phyloP scores from a whole-genome alignment of 495 filamentous ascomycete genomes.

The Glarea lozoyensis region DNA sequence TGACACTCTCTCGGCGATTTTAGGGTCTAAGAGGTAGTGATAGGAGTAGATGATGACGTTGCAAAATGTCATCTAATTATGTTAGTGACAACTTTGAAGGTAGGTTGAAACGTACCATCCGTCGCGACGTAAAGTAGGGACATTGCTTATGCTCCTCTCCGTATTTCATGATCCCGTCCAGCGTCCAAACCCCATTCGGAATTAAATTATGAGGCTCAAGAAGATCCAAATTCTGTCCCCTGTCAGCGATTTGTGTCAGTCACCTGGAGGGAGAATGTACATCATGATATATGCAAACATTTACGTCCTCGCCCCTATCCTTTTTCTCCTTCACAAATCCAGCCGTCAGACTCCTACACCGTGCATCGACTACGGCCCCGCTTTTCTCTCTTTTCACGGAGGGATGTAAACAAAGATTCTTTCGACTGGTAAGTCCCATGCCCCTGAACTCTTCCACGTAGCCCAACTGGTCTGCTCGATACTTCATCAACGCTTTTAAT shows the following conservation, averaged over 20 bases:
- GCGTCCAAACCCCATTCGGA: conserved; percentile 87
- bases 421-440: conserved; percentile 87
- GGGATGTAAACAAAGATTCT: conserved; percentile 94
- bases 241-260: conserved; percentile 2
- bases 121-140: conserved; percentile 88
- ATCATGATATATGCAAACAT: conserved; percentile 92
- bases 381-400: conserved; percentile 94
- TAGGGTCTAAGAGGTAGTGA: conserved; percentile 95
- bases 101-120: conserved; percentile 61
- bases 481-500: conserved; percentile 88
- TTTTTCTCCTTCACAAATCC: conserved; percentile 98
- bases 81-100: conserved; percentile 2
- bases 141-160: conserved; percentile 95
- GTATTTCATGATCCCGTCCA: conserved; percentile 80
- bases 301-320: conserved; percentile 85
- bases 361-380: conserved; percentile 83
- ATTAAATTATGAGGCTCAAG: conserved; percentile 91
- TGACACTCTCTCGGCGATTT: conserved; percentile 95
- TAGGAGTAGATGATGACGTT: conserved; percentile 99
- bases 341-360: conserved; percentile 90
- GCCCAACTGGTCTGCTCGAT: conserved; percentile 77
- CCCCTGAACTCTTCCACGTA: conserved; percentile 87
- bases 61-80: conserved; percentile 80
- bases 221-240: conserved; percentile 74
- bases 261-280: conserved; percentile 26